Evolutionary conservation across 805 yeast genomes (phyloP), one percentile per base, ranked within the genome.

Genomic region (Yarrowia sp.): DNA sequence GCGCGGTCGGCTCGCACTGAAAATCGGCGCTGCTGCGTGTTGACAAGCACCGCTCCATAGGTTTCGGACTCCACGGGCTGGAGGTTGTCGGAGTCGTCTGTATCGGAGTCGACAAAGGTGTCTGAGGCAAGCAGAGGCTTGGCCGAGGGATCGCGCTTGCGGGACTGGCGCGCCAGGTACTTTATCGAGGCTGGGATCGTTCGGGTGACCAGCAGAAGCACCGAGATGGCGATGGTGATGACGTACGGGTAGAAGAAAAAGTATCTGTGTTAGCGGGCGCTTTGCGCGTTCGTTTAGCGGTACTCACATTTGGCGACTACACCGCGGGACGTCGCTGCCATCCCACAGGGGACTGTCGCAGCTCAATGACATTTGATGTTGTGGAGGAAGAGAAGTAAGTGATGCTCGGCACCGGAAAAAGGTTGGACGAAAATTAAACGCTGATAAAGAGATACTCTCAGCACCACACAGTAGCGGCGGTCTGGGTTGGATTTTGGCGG

Each of bases 281-380:
- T n/a, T 21, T 38, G 16, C 21, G 39, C 22, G 12, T 35, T n/a
- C 8, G 21, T 16, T 12, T 38, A 19, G 29, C 29, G 6, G 29
- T 18, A 55, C 61, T 55, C 61, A 55, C 61, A 55, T 19, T 22
- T 55, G 61, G 4, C 61, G 46, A 21, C 29, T 27, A 39, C 61
- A 55, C 47, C 46, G 36, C 13, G 61, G 61, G 35, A 55, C 61
- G n/a, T 55, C 47, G 47, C 47, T 39, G 46, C 61, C 61, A 55
- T 55, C 61, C 61, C 61, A 55, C n/a, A 55, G 29, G 61, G 61
- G 61, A 39, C 47, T 38, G 19, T 55, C 61, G 47, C 61, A 55
- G 61, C 47, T 38, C 61, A 55, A 55, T 55, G 61, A 39, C 61
- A 55, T 55, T 27, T 27, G 35, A 10, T 38, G 35, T 19, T 13